These are phyloP conservation scores for Yamadazyma siamensis DNA, from an alignment of 1,139 yeast species.

Conservation along the genomic window DNA sequence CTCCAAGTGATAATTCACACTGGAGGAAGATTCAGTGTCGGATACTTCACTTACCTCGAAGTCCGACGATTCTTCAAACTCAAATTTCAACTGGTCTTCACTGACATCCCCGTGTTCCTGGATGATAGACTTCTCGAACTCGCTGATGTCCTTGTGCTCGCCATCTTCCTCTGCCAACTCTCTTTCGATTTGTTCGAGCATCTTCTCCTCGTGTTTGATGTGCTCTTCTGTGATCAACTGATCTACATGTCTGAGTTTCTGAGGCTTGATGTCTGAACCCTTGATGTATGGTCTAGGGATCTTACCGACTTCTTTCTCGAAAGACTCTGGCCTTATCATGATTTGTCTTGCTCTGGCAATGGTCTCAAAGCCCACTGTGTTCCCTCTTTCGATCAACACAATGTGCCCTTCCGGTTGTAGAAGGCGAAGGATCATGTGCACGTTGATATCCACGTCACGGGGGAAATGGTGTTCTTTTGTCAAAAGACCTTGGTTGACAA, in stretches of 20 bases:
- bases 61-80: conserved; percentile 41
- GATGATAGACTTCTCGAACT: conserved; percentile 18
- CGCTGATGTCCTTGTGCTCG: conserved; percentile 14
- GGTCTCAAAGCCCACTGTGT: conserved; percentile 82
- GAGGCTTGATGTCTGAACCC: conserved; percentile 47
- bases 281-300: conserved; percentile 69
- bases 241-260: conserved; percentile 32
- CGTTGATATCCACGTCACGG: conserved; percentile 64
- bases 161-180: conserved; percentile 13
- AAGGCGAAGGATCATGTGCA: conserved; percentile 58
- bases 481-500: conserved; percentile 76
- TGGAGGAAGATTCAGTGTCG: conserved; percentile 16
- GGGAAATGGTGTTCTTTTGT: conserved; percentile 63
- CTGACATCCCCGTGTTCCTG: conserved; percentile 39
- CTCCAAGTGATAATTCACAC: conserved; percentile 51
- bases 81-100: conserved; percentile 47
- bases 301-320: conserved; percentile 53
- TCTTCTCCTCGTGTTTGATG: conserved; percentile 28
- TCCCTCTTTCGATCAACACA: conserved; percentile 82
- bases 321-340: conserved; percentile 78
- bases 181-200: conserved; percentile 24
- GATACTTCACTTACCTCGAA: conserved; percentile 33
- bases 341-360: conserved; percentile 89
- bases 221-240: conserved; percentile 35
- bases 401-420: conserved; percentile 77